A percentile compares a stretch with the other conserved stretches of the same genome.
Conservation (phyloP, 139 green algal genomes). For the Chlamydomonas eustigma region DNA sequence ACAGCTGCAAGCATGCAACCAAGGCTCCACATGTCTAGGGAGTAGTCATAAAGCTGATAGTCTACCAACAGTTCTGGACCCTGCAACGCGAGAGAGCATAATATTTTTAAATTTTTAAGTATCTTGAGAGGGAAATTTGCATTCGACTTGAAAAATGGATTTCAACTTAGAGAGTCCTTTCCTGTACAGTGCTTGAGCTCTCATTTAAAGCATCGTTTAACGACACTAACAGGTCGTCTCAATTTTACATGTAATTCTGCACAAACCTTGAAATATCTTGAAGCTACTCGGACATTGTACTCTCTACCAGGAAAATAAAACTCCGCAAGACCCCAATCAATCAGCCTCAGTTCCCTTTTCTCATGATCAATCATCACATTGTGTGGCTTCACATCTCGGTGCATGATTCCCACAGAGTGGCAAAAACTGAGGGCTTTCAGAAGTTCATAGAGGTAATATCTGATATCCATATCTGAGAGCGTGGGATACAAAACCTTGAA, state of each 20-base stretch:
- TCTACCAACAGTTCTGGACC: conserved; percentile 9
- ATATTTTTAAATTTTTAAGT: not conserved
- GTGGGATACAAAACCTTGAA: conserved; percentile 92
- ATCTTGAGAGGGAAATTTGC: too few species aligned
- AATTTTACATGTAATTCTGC: too few species aligned
- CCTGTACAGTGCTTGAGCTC: too few species aligned
- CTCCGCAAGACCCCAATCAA: conserved; percentile 98
- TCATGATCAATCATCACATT: conserved; percentile 98
- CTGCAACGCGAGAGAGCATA: conserved; percentile 45
- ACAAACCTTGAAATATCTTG: conserved; percentile 94
- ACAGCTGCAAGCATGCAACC: conserved; percentile 67
- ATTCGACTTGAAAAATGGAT: too few species aligned
- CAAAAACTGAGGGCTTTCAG: conserved; percentile 95
- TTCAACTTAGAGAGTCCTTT: too few species aligned
- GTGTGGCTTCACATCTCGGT: conserved; percentile 75
- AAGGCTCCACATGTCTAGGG: conserved; percentile 96
- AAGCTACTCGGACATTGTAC: conserved; percentile 98
- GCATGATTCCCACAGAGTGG: conserved; percentile 89
- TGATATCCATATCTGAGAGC: conserved; percentile 93
- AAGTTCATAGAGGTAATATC: conserved; percentile 97
- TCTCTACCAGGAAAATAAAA: conserved; percentile 94
- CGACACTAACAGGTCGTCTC: too few species aligned
- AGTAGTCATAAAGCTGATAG: conserved; percentile 96
- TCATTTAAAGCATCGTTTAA: too few species aligned
- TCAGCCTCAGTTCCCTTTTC: conserved; percentile 86